Evolutionary conservation across 495 filamentous ascomycete genomes (phyloP).

Genomic region (Margaritispora aquatica): DNA sequence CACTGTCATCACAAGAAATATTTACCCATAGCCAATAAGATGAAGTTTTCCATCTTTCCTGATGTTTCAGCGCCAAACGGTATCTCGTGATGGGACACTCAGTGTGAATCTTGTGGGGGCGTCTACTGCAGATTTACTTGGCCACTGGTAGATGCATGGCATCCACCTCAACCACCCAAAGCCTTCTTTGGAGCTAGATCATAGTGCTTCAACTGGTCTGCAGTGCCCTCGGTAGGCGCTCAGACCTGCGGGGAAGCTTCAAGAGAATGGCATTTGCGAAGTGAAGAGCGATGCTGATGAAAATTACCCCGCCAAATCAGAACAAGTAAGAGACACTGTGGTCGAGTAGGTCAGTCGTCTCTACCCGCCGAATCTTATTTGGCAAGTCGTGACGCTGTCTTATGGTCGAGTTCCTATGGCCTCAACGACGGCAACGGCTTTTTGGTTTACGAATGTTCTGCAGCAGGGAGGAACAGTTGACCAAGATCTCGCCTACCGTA

Average conservation of each 20-base stretch:
- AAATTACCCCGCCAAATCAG: background rate
- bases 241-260: background rate
- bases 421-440: background rate
- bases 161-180: background rate
- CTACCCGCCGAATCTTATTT: background rate
- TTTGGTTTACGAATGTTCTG: background rate
- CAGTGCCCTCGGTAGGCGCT: background rate
- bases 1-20: too few species aligned
- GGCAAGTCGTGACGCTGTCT: background rate
- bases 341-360: background rate
- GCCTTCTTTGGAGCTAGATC: too few species aligned
- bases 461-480: background rate
- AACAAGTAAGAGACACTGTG: background rate
- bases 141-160: background rate
- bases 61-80: background rate
- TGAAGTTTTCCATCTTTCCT: background rate
- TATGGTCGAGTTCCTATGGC: background rate
- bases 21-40: background rate
- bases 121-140: background rate
- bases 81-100: background rate
- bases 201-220: too few species aligned
- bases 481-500: background rate
- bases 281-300: background rate
- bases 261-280: background rate
- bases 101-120: background rate